Evolutionary conservation across 2,329 filamentous ascomycete genomes (phyloP).

Genomic region (Cytospora piceae): DNA sequence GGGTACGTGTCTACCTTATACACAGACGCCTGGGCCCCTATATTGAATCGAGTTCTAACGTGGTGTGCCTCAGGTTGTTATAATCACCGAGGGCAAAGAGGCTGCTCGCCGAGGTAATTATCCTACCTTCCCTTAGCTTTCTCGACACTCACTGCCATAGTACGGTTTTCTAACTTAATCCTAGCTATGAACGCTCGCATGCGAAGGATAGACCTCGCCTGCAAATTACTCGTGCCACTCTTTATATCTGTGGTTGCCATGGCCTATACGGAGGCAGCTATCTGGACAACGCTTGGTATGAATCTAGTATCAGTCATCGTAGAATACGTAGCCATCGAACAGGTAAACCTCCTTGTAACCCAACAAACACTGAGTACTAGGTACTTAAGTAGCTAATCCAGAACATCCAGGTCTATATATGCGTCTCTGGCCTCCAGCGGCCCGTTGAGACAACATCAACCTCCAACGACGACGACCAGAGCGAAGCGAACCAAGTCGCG

Average conservation of each 20-base stretch:
- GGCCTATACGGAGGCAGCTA: slow-evolving; percentile 49
- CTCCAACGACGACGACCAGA: not conserved
- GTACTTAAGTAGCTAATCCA: not conserved
- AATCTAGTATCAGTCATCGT: slow-evolving; percentile 50
- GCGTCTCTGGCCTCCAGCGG: slow-evolving; percentile 32
- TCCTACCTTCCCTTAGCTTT: not conserved
- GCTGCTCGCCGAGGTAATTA: slow-evolving; percentile 33
- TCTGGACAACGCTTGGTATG: slow-evolving; percentile 51
- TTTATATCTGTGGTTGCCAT: slow-evolving; percentile 53
- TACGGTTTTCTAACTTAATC: not conserved
- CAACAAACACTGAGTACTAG: not conserved
- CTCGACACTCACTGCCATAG: no score
- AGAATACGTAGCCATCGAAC: slow-evolving; percentile 56
- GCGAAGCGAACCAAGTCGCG: not conserved
- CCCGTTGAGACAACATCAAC: not conserved
- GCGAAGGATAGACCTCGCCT: slow-evolving; percentile 61
- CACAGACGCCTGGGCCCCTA: no score
- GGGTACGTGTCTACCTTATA: slow-evolving; percentile 48
- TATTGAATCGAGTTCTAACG: not conserved
- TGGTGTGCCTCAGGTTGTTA: slow-evolving; percentile 45
- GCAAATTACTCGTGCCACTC: slow-evolving; percentile 60
- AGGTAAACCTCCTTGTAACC: slow-evolving; percentile 35
- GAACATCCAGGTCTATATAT: slow-evolving; percentile 34
- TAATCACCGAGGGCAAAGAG: slow-evolving; percentile 50
- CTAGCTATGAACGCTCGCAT: slow-evolving; percentile 56